phyloP scores from a whole-genome alignment of 2,329 filamentous ascomycete species.

The Trichoderma endophyticum region DNA sequence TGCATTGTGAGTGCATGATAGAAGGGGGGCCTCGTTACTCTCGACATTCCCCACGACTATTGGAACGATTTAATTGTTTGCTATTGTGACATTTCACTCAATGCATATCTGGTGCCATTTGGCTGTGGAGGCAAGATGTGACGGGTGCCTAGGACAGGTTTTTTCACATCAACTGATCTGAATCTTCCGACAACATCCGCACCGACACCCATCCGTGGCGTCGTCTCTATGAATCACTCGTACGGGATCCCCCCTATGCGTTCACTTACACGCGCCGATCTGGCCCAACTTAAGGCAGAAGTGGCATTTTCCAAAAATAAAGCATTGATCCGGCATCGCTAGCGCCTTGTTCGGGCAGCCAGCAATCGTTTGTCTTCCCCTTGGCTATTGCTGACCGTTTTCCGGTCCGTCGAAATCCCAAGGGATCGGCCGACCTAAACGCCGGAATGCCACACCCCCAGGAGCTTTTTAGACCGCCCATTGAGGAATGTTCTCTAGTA shows the following conservation, averaged over 20 bases:
- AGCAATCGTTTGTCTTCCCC: not conserved
- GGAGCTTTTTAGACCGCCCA: constrained; percentile 5
- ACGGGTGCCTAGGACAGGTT: not conserved
- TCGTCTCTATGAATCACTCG: not conserved
- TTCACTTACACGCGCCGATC: not conserved
- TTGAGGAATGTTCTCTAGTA: not conserved
- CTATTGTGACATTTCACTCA: not conserved
- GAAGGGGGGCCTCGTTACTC: not conserved
- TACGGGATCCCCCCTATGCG: not conserved
- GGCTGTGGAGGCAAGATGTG: not conserved
- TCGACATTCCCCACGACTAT: not conserved
- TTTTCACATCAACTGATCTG: not conserved
- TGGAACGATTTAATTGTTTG: not conserved
- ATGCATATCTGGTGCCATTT: not conserved
- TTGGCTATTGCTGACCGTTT: not conserved
- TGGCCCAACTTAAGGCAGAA: not conserved
- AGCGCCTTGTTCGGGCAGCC: not conserved
- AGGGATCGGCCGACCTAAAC: constrained; percentile 1
- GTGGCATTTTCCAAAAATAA: constrained; percentile 4
- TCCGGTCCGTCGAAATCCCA: not conserved
- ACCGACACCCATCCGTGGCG: not conserved
- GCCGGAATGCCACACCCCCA: not conserved
- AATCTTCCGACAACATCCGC: not conserved
- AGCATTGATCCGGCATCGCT: not conserved
- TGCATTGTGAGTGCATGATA: not conserved